Conservation (phyloP, 768 basidiomycete genomes). For the Xerocomus brunneocitrinus region DNA sequence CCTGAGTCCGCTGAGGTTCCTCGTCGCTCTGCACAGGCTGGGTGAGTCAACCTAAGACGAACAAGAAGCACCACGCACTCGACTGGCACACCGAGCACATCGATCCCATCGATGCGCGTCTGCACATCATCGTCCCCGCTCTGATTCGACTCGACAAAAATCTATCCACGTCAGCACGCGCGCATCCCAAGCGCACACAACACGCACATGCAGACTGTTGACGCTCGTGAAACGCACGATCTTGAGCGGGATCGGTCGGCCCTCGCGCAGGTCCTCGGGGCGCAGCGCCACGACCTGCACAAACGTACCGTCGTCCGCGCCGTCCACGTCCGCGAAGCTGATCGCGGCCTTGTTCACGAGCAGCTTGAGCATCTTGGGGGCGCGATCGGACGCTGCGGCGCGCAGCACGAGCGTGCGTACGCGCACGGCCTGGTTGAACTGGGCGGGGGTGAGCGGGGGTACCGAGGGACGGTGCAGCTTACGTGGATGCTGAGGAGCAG, state of each 20-base stretch:
- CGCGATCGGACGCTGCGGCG: conserved; percentile 33
- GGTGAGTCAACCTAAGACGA: conserved; percentile 1
- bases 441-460: background rate
- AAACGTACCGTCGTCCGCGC: conserved; percentile 43
- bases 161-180: conserved; percentile 35
- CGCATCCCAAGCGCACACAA: background rate
- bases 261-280: conserved; percentile 40
- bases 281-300: conserved; percentile 55
- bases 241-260: conserved; percentile 48
- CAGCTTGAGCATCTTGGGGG: conserved; percentile 59
- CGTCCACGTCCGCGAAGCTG: conserved; percentile 64
- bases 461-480: background rate
- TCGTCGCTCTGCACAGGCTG: conserved; percentile 30
- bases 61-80: conserved; percentile 40
- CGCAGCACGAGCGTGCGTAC: conserved; percentile 56
- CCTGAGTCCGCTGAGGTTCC: conserved; percentile 35
- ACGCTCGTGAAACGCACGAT: conserved; percentile 70
- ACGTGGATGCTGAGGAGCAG: conserved; percentile 65
- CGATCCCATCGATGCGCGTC: conserved; percentile 64
- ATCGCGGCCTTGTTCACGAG: conserved; percentile 55
- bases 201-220: conserved; percentile 55
- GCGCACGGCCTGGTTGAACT: conserved; percentile 71
- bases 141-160: conserved; percentile 68
- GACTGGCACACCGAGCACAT: conserved; percentile 55
- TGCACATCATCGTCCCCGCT: conserved; percentile 46